phyloP scores from a whole-genome alignment of 352 stramenopile genomes.

The Phytophthora tentaculata region DNA sequence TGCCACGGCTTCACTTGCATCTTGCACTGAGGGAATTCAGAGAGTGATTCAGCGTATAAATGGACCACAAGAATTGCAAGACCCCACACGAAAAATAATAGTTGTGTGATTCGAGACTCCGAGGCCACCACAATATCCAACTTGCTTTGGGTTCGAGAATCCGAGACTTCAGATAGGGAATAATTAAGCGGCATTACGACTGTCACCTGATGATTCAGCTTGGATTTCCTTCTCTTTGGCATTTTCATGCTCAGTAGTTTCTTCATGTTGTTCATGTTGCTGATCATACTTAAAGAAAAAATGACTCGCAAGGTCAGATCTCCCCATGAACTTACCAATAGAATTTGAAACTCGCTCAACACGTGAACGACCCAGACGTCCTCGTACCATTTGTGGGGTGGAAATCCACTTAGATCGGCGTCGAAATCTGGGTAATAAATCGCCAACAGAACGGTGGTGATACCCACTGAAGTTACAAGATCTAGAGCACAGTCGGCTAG shows the following conservation, averaged over 20 bases:
- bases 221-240: neutral
- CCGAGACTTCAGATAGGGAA: neutral
- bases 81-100: slow-evolving; percentile 35
- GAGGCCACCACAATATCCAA: slow-evolving; percentile 9
- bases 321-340: slow-evolving; percentile 33
- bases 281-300: slow-evolving; percentile 34
- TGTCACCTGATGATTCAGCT: slow-evolving; percentile 1
- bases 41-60: slow-evolving; percentile 14
- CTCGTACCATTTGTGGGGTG: slow-evolving; percentile 21
- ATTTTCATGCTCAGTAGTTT: slow-evolving; percentile 17
- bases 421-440: slow-evolving; percentile 27
- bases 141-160: slow-evolving; percentile 6
- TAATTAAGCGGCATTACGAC: slow-evolving; percentile 3
- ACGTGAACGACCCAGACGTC: slow-evolving; percentile 35
- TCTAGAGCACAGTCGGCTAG: slow-evolving; percentile 28
- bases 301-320: slow-evolving; percentile 24
- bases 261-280: slow-evolving; percentile 42
- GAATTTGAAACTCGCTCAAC: slow-evolving; percentile 36
- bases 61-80: slow-evolving; percentile 29
- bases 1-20: slow-evolving; percentile 45
- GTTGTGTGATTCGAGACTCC: slow-evolving; percentile 13
- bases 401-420: slow-evolving; percentile 5
- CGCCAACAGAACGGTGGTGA: slow-evolving; percentile 16
- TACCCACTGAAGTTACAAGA: slow-evolving; percentile 27
- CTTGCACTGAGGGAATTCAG: slow-evolving; percentile 18